Base-by-base conservation (phyloP, 2,329 filamentous ascomycete species). In the Fusarium veterinarium region DNA sequence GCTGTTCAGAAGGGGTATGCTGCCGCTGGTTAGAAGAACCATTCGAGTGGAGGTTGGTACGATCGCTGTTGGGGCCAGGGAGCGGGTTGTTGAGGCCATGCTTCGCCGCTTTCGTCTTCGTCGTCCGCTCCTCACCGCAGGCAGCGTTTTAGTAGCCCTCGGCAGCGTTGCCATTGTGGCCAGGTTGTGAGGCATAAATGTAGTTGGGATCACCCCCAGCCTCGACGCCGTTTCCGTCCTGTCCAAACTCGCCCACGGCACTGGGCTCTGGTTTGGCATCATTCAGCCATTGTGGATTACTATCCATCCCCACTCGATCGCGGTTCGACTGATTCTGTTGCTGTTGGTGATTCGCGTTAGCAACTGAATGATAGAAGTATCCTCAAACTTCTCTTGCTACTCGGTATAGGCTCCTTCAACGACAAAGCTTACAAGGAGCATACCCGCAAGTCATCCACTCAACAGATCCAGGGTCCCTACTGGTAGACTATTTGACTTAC, bases 121-220 rank as follows among this genome's bases (percentile, higher is more conserved):
- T 55, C 37, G 25, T 41, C 25, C 35, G 25, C 37, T 53, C 35
- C 49, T 41, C 25, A 28, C 25, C 6, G 35, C 19, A 46, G 46
- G 23, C 20, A 19, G 23, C n/a, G n/a, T 11, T 33, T 59, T 85
- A 89, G 78, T 88, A 90, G 52, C 84, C 84, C 37, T 90, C 89
- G 48, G 84, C 80, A 30, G 83, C 81, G n/a, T 88, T 83, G 41
- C 89, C 90, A 76, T 91, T 91, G 73, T 91, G 89, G 33, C 86
- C 86, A 40, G 84, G 78, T 74, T 89, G 86, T n/a, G 83, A 81
- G 35, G 81, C 81, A 76, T 90, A 90, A 77, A 90, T 85, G 76
- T 89, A 90, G 76, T 82, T 83, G 16, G 81, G 73, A 30, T 83
- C 81, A 42, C 77, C 69, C 46, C 80, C 81, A 20, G 83, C 81